Conservation (phyloP, 208 protist genomes). For the Dictyostelium gargantuum region DNA sequence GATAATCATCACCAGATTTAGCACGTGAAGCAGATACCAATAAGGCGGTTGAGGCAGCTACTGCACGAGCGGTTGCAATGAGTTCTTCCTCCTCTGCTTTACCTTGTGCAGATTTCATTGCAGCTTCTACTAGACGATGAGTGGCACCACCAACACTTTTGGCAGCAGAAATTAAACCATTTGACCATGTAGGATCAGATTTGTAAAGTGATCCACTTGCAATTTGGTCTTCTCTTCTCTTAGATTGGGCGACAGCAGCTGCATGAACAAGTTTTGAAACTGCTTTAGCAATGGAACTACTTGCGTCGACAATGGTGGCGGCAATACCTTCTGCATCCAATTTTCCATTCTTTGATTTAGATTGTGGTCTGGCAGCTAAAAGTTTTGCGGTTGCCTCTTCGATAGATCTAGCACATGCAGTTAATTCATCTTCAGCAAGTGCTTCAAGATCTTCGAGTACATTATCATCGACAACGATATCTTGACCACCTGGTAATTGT, state of each 20-base stretch:
- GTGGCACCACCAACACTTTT: slow-evolving; percentile 57
- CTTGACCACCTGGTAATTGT: slow-evolving; percentile 60
- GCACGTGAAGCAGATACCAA: slow-evolving; percentile 61
- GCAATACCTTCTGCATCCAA: slow-evolving; percentile 57
- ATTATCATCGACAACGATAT: slow-evolving; percentile 17
- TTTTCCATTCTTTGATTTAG: neutral
- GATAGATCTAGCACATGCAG: slow-evolving; percentile 22
- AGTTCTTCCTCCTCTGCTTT: slow-evolving; percentile 70
- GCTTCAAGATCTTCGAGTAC: slow-evolving; percentile 51
- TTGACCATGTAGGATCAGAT: slow-evolving; percentile 64
- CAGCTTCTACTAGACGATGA: slow-evolving; percentile 37
- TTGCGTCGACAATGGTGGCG: slow-evolving; percentile 51
- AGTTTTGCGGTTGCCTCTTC: slow-evolving; percentile 31
- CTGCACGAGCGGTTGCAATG: slow-evolving; percentile 47
- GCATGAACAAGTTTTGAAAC: slow-evolving; percentile 14
- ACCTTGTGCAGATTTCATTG: slow-evolving; percentile 38
- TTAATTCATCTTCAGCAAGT: slow-evolving; percentile 50
- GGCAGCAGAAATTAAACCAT: slow-evolving; percentile 70
- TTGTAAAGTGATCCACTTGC: slow-evolving; percentile 28
- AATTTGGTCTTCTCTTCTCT: slow-evolving; percentile 16
- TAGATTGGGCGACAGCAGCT: slow-evolving; percentile 36
- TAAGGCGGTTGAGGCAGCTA: slow-evolving; percentile 54
- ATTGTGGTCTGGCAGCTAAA: slow-evolving; percentile 19
- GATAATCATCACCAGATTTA: slow-evolving; percentile 59
- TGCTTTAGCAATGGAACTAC: slow-evolving; percentile 42